A percentile compares a stretch with the other conserved stretches of the same genome.
Conservation (phyloP, 2,329 filamentous ascomycete genomes). For the Trichophyton rubrum region DNA sequence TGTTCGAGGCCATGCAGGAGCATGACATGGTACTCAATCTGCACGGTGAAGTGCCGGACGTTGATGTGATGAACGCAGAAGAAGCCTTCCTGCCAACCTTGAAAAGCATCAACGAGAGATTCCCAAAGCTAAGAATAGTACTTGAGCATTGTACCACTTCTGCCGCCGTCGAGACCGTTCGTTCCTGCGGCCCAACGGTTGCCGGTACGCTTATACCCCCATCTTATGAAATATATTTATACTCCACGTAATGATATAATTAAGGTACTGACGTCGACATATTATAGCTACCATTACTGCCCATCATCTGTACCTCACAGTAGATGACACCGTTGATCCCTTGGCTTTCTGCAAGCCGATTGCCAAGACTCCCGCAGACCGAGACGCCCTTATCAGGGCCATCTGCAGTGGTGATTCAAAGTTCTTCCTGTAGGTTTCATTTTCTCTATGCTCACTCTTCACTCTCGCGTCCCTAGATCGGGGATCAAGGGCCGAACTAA, state of each 20-base stretch:
- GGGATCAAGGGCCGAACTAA: neutral
- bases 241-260: too few relatives aligned
- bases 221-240: too few relatives aligned
- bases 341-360: conserved; percentile 72
- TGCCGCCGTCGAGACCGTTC: conserved; percentile 66
- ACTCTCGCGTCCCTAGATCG: too few relatives aligned
- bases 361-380: conserved; percentile 58
- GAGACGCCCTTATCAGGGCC: conserved; percentile 57
- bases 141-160: conserved; percentile 82
- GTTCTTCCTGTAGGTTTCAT: conserved; percentile 45
- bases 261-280: neutral
- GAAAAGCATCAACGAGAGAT: conserved; percentile 56
- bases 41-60: conserved; percentile 71
- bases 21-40: conserved; percentile 76
- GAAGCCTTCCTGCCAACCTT: conserved; percentile 71
- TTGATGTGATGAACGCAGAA: conserved; percentile 56
- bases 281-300: conserved; percentile 56
- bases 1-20: conserved; percentile 81
- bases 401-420: conserved; percentile 40
- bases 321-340: conserved; percentile 59
- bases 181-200: conserved; percentile 63
- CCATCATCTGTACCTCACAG: conserved; percentile 70
- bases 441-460: neutral
- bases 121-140: conserved; percentile 47
- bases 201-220: conserved; percentile 27